phyloP scores from a whole-genome alignment of 805 yeast species.

The Huiozyma sinensis region DNA sequence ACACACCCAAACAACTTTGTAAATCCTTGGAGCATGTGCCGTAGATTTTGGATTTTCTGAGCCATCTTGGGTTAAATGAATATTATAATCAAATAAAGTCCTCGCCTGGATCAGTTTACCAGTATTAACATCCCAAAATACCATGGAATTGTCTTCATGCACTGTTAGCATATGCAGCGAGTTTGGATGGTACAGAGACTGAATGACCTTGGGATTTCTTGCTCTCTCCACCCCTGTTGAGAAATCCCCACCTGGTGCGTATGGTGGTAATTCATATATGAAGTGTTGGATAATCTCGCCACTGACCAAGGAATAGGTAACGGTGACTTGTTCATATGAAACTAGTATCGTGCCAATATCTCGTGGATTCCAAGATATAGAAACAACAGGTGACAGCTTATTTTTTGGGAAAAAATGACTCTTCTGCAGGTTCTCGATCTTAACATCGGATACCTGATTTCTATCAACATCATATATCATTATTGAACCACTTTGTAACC shows the following conservation, averaged over 20 bases:
- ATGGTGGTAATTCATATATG: constrained; percentile 52
- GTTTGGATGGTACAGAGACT: constrained; percentile 83
- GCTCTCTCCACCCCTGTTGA: constrained; percentile 14
- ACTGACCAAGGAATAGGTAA: constrained; percentile 55
- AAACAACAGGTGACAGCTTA: constrained; percentile 50
- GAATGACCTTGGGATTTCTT: constrained; percentile 33
- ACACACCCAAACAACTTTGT: constrained; percentile 66
- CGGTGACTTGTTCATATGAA: constrained; percentile 58
- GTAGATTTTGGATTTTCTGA: constrained; percentile 9
- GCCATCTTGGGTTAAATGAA: constrained; percentile 40
- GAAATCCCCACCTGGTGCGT: constrained; percentile 63
- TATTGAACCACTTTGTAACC: constrained; percentile 65
- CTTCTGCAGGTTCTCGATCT: constrained; percentile 64
- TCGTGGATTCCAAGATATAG: constrained; percentile 76
- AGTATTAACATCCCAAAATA: constrained; percentile 83
- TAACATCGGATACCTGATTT: constrained; percentile 51
- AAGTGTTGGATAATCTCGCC: constrained; percentile 47
- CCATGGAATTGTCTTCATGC: constrained; percentile 75
- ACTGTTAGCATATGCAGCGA: constrained; percentile 74
- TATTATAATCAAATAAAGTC: constrained; percentile 50
- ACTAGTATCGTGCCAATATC: constrained; percentile 73
- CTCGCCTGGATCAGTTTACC: constrained; percentile 71
- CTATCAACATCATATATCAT: constrained; percentile 75
- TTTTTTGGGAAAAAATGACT: constrained; percentile 43
- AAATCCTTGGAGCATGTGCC: constrained; percentile 31